Conservation (phyloP, 495 filamentous ascomycete species). For the Cudoniella acicularis region DNA sequence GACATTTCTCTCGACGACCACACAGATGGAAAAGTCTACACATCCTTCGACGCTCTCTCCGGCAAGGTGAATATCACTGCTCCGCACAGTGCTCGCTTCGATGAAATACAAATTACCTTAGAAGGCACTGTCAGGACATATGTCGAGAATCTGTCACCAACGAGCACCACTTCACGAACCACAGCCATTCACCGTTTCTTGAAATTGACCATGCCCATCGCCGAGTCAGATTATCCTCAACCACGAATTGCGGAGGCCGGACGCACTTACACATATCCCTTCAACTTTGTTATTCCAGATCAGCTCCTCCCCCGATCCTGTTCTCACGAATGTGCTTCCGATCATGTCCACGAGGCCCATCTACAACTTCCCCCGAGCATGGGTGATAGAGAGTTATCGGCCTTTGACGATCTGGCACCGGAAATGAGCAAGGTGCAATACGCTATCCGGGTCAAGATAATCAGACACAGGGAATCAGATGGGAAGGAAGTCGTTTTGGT, state of each 20-base stretch:
- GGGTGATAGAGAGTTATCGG: constrained; percentile 54
- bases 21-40: constrained; percentile 39
- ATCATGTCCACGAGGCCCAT: constrained; percentile 66
- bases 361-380: constrained; percentile 76
- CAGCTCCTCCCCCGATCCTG: constrained; percentile 57
- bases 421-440: constrained; percentile 79
- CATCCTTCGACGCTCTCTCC: constrained; percentile 41
- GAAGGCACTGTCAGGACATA: constrained; percentile 56
- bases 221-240: constrained; percentile 62
- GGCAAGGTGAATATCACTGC: constrained; percentile 57
- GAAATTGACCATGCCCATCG: constrained; percentile 76
- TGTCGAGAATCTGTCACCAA: constrained; percentile 31
- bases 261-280: constrained; percentile 68
- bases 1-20: constrained; percentile 37
- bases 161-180: constrained; percentile 38
- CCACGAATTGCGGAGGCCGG: constrained; percentile 66
- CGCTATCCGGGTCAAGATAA: constrained; percentile 56
- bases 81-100: constrained; percentile 68
- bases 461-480: constrained; percentile 25
- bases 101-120: constrained; percentile 75
- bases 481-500: constrained; percentile 35
- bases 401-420: constrained; percentile 77
- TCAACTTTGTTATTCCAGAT: constrained; percentile 82
- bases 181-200: constrained; percentile 61
- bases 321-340: constrained; percentile 49